A percentile compares a stretch with the other conserved stretches of the same genome.
Evolutionary conservation across 345 rosid species (phyloP).

Genomic region (Gossypium stocksii): DNA sequence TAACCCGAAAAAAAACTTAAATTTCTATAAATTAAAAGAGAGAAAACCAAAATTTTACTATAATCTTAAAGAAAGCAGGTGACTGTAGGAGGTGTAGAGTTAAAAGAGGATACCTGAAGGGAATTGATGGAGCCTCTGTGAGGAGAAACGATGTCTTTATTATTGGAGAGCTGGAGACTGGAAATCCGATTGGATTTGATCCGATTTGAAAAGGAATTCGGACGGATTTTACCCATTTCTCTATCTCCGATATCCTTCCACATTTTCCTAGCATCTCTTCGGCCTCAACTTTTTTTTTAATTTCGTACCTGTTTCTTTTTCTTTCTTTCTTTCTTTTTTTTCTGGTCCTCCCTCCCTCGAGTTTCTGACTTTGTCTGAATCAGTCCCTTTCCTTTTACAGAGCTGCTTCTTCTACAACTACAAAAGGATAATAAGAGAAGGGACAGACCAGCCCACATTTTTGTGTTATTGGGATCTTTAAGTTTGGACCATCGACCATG

Average conservation of each 20-base stretch:
- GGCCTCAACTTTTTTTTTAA: background rate
- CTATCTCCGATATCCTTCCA: conserved; percentile 77
- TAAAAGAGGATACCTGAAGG: conserved; percentile 54
- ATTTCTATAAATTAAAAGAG: background rate
- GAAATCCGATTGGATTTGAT: conserved; percentile 54
- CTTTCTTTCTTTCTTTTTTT: background rate
- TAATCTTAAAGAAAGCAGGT: background rate
- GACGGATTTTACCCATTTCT: conserved; percentile 74
- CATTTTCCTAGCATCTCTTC: conserved; percentile 74
- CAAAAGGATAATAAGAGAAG: background rate
- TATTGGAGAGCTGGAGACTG: conserved; percentile 65
- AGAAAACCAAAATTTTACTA: background rate
- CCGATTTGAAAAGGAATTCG: conserved; percentile 53
- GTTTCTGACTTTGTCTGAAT: background rate
- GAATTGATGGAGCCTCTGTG: conserved; percentile 87
- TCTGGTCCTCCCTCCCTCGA: background rate
- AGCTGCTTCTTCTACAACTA: background rate
- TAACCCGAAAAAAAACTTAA: conserved; percentile 20
- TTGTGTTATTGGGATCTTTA: background rate
- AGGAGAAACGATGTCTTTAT: conserved; percentile 75
- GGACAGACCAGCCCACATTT: background rate
- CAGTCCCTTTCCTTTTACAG: background rate
- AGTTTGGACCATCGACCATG: background rate
- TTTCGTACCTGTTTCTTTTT: background rate
- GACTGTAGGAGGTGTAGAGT: background rate